Conservation (phyloP, 2,329 filamentous ascomycete genomes). For the Trichoderma cornu-damae region DNA sequence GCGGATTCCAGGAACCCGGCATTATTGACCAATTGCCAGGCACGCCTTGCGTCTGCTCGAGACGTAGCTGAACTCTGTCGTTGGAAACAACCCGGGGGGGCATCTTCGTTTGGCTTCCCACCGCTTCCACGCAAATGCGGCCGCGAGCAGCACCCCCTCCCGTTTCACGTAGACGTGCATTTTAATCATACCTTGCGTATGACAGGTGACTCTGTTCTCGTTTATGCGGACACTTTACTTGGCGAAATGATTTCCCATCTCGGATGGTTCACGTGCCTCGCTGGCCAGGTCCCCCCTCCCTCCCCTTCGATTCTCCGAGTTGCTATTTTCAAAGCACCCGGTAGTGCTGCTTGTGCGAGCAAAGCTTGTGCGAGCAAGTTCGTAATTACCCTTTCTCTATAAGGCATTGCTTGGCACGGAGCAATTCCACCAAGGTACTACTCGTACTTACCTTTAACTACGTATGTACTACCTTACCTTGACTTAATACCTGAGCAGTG, state of each 20-base stretch:
- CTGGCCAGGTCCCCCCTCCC: background rate
- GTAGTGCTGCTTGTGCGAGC: no score
- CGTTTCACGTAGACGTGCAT: background rate
- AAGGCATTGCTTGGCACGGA: no score
- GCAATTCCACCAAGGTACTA: no score
- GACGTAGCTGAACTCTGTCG: slow-evolving; percentile 15
- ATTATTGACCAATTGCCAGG: background rate
- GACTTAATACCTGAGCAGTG: no score
- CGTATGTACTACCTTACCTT: no score
- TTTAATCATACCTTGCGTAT: slow-evolving; percentile 4
- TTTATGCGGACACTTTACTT: slow-evolving; percentile 11
- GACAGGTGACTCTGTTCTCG: slow-evolving; percentile 10
- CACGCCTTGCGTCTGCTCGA: background rate
- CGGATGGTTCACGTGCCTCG: background rate
- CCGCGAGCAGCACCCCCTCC: background rate
- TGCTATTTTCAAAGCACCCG: no score
- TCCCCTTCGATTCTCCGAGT: background rate
- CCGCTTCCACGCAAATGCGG: background rate
- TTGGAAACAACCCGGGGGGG: background rate
- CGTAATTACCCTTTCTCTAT: no score
- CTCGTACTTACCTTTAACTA: no score
- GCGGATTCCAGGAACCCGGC: slow-evolving; percentile 9
- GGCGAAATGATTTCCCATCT: slow-evolving; percentile 15
- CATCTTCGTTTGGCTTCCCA: background rate
- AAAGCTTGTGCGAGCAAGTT: no score